Percentiles rank a stretch among this genome's conserved stretches.
Evolutionary conservation across 2,329 filamentous ascomycete genomes (phyloP).

Genomic region (Claviceps sp.): DNA sequence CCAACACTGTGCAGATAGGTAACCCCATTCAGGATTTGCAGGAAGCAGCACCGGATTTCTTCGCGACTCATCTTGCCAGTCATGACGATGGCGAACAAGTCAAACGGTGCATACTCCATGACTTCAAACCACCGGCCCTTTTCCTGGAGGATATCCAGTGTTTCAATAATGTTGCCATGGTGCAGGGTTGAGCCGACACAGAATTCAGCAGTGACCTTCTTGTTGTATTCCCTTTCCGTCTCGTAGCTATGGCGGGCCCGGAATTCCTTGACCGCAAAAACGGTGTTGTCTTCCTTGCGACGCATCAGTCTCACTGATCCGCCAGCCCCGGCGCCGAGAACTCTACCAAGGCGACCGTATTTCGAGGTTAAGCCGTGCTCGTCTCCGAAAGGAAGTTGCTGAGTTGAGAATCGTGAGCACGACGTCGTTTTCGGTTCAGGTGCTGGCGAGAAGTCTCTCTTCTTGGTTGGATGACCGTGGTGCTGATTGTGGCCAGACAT

Average conservation of each 20-base stretch:
- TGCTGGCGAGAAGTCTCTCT: constrained; percentile 51
- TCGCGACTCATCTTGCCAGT: constrained; percentile 91
- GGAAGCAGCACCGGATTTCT: constrained; percentile 79
- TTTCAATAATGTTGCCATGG: constrained; percentile 97
- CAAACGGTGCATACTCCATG: constrained; percentile 95
- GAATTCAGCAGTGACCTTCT: constrained; percentile 96
- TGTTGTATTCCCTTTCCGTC: constrained; percentile 87
- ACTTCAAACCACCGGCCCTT: constrained; percentile 94
- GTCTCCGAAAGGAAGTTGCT: constrained; percentile 79
- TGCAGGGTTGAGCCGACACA: constrained; percentile 95
- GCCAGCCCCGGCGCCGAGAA: constrained; percentile 85
- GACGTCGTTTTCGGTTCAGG: constrained; percentile 36
- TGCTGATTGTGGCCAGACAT: constrained; percentile 57
- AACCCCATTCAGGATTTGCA: constrained; percentile 90
- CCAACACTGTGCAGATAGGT: constrained; percentile 93
- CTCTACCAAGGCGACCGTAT: constrained; percentile 91
- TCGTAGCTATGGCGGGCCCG: constrained; percentile 84
- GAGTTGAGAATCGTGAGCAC: constrained; percentile 29
- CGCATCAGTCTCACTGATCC: constrained; percentile 93
- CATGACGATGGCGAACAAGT: constrained; percentile 97
- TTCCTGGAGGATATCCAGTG: constrained; percentile 89
- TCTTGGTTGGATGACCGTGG: constrained; percentile 51
- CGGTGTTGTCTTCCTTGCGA: constrained; percentile 78
- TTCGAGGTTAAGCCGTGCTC: constrained; percentile 83
- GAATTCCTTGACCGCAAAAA: constrained; percentile 97